Percentiles rank a stretch among this genome's conserved stretches.
phyloP scores from a whole-genome alignment of 371 early-diverging fungal species.

The Amoeboaphelidium protococcarum region DNA sequence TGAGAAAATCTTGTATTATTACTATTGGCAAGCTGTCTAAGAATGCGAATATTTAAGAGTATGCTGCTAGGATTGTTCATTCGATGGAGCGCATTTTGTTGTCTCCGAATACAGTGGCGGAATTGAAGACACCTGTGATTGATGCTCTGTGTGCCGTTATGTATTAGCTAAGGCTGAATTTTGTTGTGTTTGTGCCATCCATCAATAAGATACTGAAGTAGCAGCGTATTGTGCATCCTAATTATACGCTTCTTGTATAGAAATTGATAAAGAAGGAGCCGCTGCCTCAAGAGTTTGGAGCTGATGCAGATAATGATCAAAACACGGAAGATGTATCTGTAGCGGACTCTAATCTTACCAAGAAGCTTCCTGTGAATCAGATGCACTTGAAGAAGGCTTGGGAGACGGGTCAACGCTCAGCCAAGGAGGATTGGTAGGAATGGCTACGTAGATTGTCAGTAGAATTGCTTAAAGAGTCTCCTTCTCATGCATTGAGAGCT shows the following conservation, averaged over 20 bases:
- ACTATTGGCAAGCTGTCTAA: slow-evolving; percentile 51
- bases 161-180: slow-evolving; percentile 63
- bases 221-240: slow-evolving; percentile 31
- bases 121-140: slow-evolving; percentile 39
- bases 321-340: slow-evolving; percentile 18
- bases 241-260: slow-evolving; percentile 37
- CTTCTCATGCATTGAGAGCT: slow-evolving; percentile 76
- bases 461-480: slow-evolving; percentile 83
- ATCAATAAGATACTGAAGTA: slow-evolving; percentile 41
- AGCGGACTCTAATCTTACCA: slow-evolving; percentile 20
- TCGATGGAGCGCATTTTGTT: slow-evolving; percentile 54
- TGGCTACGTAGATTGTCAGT: slow-evolving; percentile 78
- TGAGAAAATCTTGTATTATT: slow-evolving; percentile 44
- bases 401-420: slow-evolving; percentile 67
- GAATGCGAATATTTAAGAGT: slow-evolving; percentile 59
- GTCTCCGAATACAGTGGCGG: slow-evolving; percentile 18
- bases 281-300: slow-evolving; percentile 17
- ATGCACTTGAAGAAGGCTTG: slow-evolving; percentile 64
- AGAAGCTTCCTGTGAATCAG: slow-evolving; percentile 66
- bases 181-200: slow-evolving; percentile 63
- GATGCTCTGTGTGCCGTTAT: slow-evolving; percentile 56
- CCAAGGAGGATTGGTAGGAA: slow-evolving; percentile 85
- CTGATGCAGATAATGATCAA: slow-evolving; percentile 4
- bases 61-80: slow-evolving; percentile 70
- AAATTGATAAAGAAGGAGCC: slow-evolving; percentile 51